Evolutionary conservation across 257 asterid species (phyloP).

Genomic region (Leptodermis oblonga): DNA sequence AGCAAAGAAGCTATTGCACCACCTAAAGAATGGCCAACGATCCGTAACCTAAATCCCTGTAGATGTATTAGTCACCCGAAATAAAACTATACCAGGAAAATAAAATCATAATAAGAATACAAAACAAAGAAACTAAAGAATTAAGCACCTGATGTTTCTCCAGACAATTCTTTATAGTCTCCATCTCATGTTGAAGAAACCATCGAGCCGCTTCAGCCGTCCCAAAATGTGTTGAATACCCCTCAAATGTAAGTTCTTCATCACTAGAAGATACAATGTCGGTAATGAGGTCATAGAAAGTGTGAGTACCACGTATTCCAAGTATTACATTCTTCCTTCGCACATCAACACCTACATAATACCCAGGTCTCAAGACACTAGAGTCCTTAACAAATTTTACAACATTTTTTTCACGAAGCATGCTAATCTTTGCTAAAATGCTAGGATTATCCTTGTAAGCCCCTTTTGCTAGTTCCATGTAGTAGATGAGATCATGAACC

Average conservation of each 20-base stretch:
- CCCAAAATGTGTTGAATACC: conserved; percentile 87
- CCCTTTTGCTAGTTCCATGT: conserved; percentile 81
- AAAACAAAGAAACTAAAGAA: conserved; percentile 9
- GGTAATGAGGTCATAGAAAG: conserved; percentile 76
- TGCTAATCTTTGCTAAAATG: conserved; percentile 66
- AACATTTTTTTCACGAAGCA: conserved; percentile 76
- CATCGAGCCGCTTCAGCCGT: conserved; percentile 95
- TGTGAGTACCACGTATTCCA: conserved; percentile 96
- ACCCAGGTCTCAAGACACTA: conserved; percentile 81
- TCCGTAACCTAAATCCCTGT: conserved; percentile 99
- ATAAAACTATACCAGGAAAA: neutral
- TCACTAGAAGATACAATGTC: conserved; percentile 77
- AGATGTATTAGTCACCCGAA: conserved; percentile 43
- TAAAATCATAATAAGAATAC: neutral
- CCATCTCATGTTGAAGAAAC: conserved; percentile 73
- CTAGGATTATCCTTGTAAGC: conserved; percentile 68
- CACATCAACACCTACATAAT: conserved; percentile 75
- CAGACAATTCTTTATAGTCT: conserved; percentile 62
- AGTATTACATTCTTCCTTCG: conserved; percentile 72
- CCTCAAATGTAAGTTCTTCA: conserved; percentile 73
- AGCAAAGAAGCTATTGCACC: conserved; percentile 88
- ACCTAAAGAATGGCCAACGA: conserved; percentile 98
- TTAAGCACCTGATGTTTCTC: conserved; percentile 68
- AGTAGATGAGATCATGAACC: conserved; percentile 90
- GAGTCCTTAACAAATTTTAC: conserved; percentile 73